Conservation (phyloP, 441 rosid species). For the Geranium incanum region DNA sequence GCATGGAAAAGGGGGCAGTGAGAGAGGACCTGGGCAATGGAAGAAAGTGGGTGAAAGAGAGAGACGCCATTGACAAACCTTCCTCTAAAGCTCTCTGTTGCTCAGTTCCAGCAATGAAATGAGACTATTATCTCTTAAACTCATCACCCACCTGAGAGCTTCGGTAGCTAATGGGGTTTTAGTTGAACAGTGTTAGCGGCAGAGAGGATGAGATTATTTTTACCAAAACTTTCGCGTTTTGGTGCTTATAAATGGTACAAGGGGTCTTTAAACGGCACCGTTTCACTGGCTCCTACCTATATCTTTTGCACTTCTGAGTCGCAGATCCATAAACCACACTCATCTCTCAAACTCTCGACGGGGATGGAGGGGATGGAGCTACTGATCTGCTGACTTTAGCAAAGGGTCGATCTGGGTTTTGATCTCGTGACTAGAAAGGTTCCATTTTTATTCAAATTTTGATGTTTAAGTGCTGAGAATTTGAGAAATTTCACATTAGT, state of each 20-base stretch:
- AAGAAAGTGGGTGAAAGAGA: conserved; percentile 51
- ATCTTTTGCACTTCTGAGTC: background rate
- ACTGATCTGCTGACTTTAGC: background rate
- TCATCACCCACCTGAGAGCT: conserved; percentile 4
- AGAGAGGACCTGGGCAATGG: conserved; percentile 54
- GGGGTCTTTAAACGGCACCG: background rate
- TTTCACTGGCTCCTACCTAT: background rate
- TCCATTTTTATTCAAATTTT: conserved; percentile 2
- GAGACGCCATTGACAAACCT: conserved; percentile 46
- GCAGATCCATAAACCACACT: background rate
- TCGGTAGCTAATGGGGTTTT: conserved; percentile 5
- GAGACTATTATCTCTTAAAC: background rate
- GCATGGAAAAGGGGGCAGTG: conserved; percentile 1
- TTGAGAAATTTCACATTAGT: background rate
- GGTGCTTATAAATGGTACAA: background rate
- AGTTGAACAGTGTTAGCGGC: background rate
- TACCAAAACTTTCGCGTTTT: background rate
- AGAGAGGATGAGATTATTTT: background rate
- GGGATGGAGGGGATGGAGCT: background rate
- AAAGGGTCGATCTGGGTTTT: background rate
- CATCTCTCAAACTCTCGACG: background rate
- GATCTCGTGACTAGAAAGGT: background rate
- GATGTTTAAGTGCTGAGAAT: background rate
- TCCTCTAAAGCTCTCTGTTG: background rate
- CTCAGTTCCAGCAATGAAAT: conserved; percentile 1